Base-by-base conservation (phyloP, 2,329 filamentous ascomycete species). In the Fusarium devonianum region DNA sequence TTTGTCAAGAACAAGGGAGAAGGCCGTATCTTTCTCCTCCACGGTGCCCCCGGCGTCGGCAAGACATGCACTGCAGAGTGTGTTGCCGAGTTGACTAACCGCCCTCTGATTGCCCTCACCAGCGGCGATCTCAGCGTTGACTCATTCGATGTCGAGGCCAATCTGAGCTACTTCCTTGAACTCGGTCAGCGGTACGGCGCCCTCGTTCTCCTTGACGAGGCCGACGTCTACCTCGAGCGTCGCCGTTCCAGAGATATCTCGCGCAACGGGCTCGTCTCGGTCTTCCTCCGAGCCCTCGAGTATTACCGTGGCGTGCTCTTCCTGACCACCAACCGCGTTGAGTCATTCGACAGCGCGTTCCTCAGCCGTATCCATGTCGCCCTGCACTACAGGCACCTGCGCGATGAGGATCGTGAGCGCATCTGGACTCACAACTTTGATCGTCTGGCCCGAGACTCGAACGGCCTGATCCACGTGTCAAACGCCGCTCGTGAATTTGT, bases 11-110 rank as follows among this genome's bases (percentile, higher is more conserved):
- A 78, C 63, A 80, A 80, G 64, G 77, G 77, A 23, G 74, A 78
- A 42, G 76, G 77, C 5, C 71, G 75, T 32, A 78, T 79, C 58
- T 78, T 80, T 65, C 69, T 82, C 11, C 73, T 82, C 1, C 78
- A 81, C 53, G 78, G 79, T 12, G 73, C 74, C 7, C 79, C 79
- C 2, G 81, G 79, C n/a, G 77, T 82, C 1, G 81, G 80, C 47
- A 83, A 84, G 68, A 83, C 80, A 0, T 78, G 79, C 63, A 83
- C 80, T 2, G 79, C 78, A 10, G 79, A 83, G 64, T 78, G 78
- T 29, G 73, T 82, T 3, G 78, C 79, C 5, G 79, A 83, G 65
- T 68, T 78, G 16, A 76, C 75, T 29, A 73, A 72, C 18, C 74
- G 76, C 1, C 81, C 80, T 3, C 74, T 84, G 7, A 75, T 83